Base-by-base conservation (phyloP, 768 basidiomycete genomes). In the Steccherinum ochraceum region DNA sequence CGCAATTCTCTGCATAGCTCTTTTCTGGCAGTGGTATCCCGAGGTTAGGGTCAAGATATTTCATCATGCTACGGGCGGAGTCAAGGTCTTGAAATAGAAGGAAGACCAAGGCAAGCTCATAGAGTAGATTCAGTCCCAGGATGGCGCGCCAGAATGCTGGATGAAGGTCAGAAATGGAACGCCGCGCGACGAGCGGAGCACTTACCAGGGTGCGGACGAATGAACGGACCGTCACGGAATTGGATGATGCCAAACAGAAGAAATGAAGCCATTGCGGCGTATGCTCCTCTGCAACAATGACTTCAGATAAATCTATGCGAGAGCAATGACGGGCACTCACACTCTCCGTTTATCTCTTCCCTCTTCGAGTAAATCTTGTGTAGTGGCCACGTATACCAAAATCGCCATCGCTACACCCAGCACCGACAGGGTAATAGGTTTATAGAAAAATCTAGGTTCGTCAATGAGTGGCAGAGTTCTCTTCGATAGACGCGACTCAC, bases 161-260 rank as follows among this genome's bases (percentile, higher is more conserved):
- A 26, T 20, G n/a, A 16, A 39, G 7, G 48, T 12, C 30, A 13
- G 48, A 40, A 18, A 19, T 19, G 11, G 21, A 13, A 27, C 40
- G 45, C 24, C 39, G 24, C 25, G 19, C 19, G 39, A 26, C 18
- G n/a, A 19, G 10, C 19, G 7, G 18, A 18, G 18, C 19, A 52
- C 58, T 40, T 45, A 62, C 63, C 61, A 53, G 90, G 90, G 65
- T 93, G 90, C 0, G 90, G 90, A 30, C 90, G 82, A 62, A 93
- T 76, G 66, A 89, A 93, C 24, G 90, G 90, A 0, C 90, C 90
- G 64, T 93, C 90, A 52, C 90, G 84, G 61, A 93, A 92, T 60
- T 93, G 91, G 46, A 93, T 75, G 78, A 87, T 86, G 24, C 86
- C 87, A 67, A 91, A 93, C 54, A 80, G 66, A 52, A 93, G 74